Conservation (phyloP, 768 basidiomycete species). For the Nidula microcarpa region DNA sequence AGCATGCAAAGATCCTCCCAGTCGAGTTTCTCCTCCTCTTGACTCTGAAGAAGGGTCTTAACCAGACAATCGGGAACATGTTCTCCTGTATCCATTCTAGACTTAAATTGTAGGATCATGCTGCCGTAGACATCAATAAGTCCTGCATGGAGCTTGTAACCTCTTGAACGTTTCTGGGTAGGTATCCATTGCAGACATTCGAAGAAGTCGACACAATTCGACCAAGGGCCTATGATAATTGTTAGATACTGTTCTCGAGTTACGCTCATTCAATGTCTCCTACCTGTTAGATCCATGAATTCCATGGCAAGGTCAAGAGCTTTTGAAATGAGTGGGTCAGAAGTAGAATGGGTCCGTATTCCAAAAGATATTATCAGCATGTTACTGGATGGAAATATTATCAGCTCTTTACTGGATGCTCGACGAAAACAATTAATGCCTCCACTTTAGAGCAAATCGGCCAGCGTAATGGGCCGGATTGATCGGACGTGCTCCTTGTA, state of each 20-base stretch:
- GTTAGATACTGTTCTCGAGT: slow-evolving; percentile 5
- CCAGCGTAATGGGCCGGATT: slow-evolving; percentile 36
- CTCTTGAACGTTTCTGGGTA: slow-evolving; percentile 29
- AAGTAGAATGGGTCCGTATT: slow-evolving; percentile 30
- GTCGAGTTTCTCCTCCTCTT: slow-evolving; percentile 31
- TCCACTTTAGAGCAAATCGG: slow-evolving; percentile 23
- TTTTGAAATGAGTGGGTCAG: slow-evolving; percentile 29
- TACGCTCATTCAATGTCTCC: neutral
- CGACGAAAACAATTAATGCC: neutral
- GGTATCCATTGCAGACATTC: slow-evolving; percentile 36
- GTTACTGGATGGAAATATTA: slow-evolving; percentile 15
- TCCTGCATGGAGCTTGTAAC: slow-evolving; percentile 29
- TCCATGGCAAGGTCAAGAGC: slow-evolving; percentile 35
- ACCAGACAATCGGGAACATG: slow-evolving; percentile 38
- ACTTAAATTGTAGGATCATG: slow-evolving; percentile 30
- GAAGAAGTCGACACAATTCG: slow-evolving; percentile 42
- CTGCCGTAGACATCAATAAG: slow-evolving; percentile 32
- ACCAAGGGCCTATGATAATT: slow-evolving; percentile 31
- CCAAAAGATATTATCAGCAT: slow-evolving; percentile 41
- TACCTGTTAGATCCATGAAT: slow-evolving; percentile 31
- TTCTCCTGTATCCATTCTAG: slow-evolving; percentile 29
- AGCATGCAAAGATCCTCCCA: slow-evolving; percentile 35
- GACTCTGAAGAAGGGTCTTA: slow-evolving; percentile 28
- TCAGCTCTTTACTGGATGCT: neutral
- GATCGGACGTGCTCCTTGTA: slow-evolving; percentile 26